A percentile compares a stretch with the other conserved stretches of the same genome.
These are phyloP conservation scores for Calonectria pauciramosa DNA, from an alignment of 2,329 filamentous ascomycete species.

Conservation along the genomic window DNA sequence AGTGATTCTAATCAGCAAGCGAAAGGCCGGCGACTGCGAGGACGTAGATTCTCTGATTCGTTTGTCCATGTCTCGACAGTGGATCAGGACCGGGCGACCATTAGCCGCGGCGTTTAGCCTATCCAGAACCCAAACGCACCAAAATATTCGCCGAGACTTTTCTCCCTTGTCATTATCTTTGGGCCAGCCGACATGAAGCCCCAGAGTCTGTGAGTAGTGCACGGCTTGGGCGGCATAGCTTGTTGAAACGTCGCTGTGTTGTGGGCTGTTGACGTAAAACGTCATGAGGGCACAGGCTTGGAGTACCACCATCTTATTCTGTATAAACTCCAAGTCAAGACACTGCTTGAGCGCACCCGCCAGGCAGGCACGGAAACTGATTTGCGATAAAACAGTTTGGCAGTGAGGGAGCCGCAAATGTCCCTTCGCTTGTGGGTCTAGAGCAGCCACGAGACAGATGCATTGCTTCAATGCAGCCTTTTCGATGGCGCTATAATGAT, in stretches of 20 bases:
- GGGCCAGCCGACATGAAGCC: constrained; percentile 14
- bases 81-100: constrained; percentile 14
- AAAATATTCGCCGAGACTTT: constrained; percentile 10
- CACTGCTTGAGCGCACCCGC: constrained; percentile 6
- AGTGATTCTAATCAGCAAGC: background rate
- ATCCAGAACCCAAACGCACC: constrained; percentile 20
- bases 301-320: constrained; percentile 15
- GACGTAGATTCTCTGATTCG: background rate
- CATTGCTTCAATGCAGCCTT: constrained; percentile 8
- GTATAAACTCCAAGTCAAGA: constrained; percentile 14
- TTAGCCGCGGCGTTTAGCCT: constrained; percentile 16
- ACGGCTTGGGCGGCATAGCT: constrained; percentile 11
- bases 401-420: constrained; percentile 12
- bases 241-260: constrained; percentile 11
- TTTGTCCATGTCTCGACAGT: constrained; percentile 11
- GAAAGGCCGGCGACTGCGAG: background rate
- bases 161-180: background rate
- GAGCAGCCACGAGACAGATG: constrained; percentile 11
- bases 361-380: constrained; percentile 11
- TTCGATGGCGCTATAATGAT: constrained; percentile 6
- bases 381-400: background rate
- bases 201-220: constrained; percentile 14
- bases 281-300: constrained; percentile 16
- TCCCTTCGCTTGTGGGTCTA: background rate
- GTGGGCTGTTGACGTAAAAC: constrained; percentile 16